Evolutionary conservation across 305 asterid species (phyloP).

Genomic region (Petunia hybrid): DNA sequence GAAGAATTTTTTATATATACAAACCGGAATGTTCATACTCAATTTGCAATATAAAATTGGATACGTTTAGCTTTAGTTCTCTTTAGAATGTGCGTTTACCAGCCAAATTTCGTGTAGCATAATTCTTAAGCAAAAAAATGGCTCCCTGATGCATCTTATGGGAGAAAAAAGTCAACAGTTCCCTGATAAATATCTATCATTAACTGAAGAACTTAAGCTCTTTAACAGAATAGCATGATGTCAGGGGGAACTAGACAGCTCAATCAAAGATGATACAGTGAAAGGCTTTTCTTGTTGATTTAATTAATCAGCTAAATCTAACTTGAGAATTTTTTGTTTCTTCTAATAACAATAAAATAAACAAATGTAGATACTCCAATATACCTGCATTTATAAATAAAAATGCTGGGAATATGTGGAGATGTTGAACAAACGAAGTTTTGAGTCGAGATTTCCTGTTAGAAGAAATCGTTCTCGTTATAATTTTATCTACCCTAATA

Average conservation of each 20-base stretch:
- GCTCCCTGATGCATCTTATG: not conserved
- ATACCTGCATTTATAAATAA: no score
- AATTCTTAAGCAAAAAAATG: not conserved
- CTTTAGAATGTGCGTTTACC: not conserved
- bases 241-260: not conserved
- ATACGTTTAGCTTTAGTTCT: no score
- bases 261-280: not conserved
- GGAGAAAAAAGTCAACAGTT: not conserved
- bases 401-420: no score
- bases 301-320: slow-evolving; percentile 6
- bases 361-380: not conserved
- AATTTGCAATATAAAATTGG: not conserved
- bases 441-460: no score
- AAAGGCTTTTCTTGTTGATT: not conserved
- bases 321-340: not conserved
- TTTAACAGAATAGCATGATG: not conserved
- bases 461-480: no score
- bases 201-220: not conserved
- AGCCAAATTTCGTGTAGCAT: not conserved
- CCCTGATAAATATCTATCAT: not conserved
- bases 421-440: no score
- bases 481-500: no score
- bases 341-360: not conserved
- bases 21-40: not conserved
- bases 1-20: no score